Evolutionary conservation across 2,329 filamentous ascomycete species (phyloP).

Genomic region (Clonostachys rosea): DNA sequence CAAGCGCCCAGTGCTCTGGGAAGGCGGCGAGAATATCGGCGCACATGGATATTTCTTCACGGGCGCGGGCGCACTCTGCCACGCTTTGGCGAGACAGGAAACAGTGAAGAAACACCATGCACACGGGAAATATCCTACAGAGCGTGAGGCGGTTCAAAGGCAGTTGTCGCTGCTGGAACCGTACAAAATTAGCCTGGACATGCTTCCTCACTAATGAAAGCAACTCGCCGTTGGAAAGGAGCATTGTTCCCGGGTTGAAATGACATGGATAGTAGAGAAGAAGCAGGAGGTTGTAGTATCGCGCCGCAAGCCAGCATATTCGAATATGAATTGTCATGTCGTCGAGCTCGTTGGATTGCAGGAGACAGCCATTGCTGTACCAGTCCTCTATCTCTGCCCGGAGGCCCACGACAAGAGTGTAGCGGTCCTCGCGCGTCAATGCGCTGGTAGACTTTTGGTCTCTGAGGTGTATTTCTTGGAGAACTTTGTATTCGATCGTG

Average conservation of each 20-base stretch:
- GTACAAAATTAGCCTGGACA: constrained; percentile 31
- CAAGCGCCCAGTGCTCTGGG: constrained; percentile 23
- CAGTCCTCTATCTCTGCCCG: constrained; percentile 39
- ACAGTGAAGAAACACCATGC: constrained; percentile 27
- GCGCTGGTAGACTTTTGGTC: constrained; percentile 18
- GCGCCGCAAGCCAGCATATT: constrained; percentile 34
- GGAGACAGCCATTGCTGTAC: constrained; percentile 38
- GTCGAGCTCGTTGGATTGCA: constrained; percentile 33
- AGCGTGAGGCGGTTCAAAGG: constrained; percentile 36
- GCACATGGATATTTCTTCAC: constrained; percentile 26
- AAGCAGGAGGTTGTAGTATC: constrained; percentile 38
- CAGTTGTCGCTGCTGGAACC: constrained; percentile 34
- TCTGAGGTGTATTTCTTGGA: constrained; percentile 26
- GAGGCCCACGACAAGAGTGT: constrained; percentile 22
- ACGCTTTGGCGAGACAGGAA: background rate
- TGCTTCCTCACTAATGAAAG: constrained; percentile 33
- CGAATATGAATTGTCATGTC: constrained; percentile 38
- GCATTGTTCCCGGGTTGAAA: constrained; percentile 25
- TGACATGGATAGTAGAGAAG: constrained; percentile 35
- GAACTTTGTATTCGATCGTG: constrained; percentile 31
- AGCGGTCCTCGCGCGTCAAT: constrained; percentile 21
- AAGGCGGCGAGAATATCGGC: constrained; percentile 30
- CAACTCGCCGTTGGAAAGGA: constrained; percentile 19
- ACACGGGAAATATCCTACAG: constrained; percentile 29
- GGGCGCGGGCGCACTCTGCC: constrained; percentile 6